A percentile compares a stretch with the other conserved stretches of the same genome.
These are phyloP conservation scores for Pecoramyces ruminantium DNA, from an alignment of 192 early-diverging fungal genomes.

Conservation along the genomic window DNA sequence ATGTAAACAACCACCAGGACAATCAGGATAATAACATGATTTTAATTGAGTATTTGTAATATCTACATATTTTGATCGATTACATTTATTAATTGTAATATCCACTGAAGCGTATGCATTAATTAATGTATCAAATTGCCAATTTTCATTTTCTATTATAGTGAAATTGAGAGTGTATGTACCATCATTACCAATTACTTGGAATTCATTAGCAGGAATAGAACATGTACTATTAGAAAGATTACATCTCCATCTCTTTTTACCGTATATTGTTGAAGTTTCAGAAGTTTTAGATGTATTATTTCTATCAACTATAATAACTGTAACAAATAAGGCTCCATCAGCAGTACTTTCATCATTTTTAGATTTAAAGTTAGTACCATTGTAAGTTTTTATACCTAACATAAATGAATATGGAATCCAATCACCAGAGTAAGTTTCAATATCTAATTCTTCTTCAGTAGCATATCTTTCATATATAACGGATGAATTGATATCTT, in stretches of 20 bases:
- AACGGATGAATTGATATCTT: background rate
- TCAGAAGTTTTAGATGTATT: background rate
- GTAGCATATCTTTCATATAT: background rate
- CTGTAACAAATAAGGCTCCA: background rate
- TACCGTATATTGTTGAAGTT: background rate
- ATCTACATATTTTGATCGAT: background rate
- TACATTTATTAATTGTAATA: background rate
- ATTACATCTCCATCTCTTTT: background rate
- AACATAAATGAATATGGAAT: background rate
- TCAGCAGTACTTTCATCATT: background rate
- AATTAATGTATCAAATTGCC: background rate
- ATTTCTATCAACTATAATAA: background rate
- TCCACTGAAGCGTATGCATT: background rate
- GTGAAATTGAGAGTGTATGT: background rate
- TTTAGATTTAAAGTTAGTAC: background rate
- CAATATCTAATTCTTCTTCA: background rate
- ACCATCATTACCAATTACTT: background rate
- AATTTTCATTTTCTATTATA: background rate
- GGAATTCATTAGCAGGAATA: background rate
- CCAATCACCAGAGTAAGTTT: background rate
- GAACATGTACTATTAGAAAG: background rate
- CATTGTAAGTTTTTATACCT: background rate
- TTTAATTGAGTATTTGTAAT: background rate
- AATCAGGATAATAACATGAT: background rate
- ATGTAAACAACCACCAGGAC: background rate